These are phyloP conservation scores for Cladosporium sp. DNA, from an alignment of 2,329 filamentous ascomycete species.

Conservation along the genomic window DNA sequence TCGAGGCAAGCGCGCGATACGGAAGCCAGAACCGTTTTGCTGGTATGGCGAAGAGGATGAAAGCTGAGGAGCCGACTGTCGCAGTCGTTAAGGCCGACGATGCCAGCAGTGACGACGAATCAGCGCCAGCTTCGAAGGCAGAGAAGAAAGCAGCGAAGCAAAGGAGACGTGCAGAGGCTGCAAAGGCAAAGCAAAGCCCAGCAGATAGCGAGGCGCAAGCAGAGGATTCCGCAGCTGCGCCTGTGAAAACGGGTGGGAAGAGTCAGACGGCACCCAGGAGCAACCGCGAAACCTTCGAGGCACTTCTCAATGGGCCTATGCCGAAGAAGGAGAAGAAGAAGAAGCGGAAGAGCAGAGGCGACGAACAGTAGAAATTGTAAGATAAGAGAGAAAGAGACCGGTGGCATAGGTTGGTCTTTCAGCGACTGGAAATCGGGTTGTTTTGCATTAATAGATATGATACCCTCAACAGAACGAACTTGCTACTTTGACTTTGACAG, in stretches of 20 bases:
- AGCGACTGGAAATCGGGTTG: neutral
- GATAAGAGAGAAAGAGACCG: neutral
- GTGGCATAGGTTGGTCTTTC: neutral
- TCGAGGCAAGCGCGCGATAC: constrained; percentile 19
- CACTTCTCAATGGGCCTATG: constrained; percentile 23
- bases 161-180: constrained; percentile 13
- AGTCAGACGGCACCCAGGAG: constrained; percentile 13
- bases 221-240: neutral
- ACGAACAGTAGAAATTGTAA: neutral
- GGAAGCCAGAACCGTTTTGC: constrained; percentile 34
- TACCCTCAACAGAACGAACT: constrained; percentile 11
- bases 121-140: constrained; percentile 8
- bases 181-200: constrained; percentile 6
- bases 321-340: constrained; percentile 28
- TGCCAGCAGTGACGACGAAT: constrained; percentile 11
- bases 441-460: constrained; percentile 12
- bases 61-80: constrained; percentile 23
- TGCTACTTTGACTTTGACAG: neutral
- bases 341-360: constrained; percentile 23
- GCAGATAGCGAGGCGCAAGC: neutral
- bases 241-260: constrained; percentile 3
- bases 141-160: constrained; percentile 18
- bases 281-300: constrained; percentile 21
- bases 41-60: constrained; percentile 30
- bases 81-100: constrained; percentile 10